A percentile compares a stretch with the other conserved stretches of the same genome.
Conservation (phyloP, 73 alveolate species). For the Paramecium caudatum region DNA sequence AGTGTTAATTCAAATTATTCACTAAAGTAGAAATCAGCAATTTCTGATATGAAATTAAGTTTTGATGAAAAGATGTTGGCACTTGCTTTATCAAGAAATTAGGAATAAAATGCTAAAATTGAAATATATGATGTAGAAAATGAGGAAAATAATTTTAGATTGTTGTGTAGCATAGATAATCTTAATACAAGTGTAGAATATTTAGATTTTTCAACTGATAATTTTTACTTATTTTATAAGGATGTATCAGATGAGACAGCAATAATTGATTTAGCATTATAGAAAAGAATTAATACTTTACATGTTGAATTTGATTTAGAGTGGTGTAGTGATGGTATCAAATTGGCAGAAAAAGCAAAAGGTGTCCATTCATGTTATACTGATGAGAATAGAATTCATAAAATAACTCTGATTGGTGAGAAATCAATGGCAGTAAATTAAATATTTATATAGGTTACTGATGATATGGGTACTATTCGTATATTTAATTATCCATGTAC, state of each 20-base stretch:
- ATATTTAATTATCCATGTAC: conserved; percentile 75
- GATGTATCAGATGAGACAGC: conserved; percentile 86
- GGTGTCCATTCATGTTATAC: conserved; percentile 93
- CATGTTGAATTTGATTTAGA: conserved; percentile 92
- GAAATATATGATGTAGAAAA: conserved; percentile 72
- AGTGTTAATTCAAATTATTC: conserved; percentile 37
- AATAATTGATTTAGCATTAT: conserved; percentile 81
- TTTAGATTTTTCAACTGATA: conserved; percentile 90
- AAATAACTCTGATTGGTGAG: conserved; percentile 87
- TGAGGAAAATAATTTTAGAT: conserved; percentile 82
- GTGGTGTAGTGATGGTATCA: conserved; percentile 97
- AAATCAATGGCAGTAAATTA: conserved; percentile 84
- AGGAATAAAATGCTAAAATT: conserved; percentile 73
- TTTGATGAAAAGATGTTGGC: conserved; percentile 75
- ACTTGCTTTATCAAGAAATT: conserved; percentile 62
- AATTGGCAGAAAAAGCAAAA: conserved; percentile 87
- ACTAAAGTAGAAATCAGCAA: conserved; percentile 32
- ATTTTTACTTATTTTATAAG: conserved; percentile 86
- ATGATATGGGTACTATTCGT: conserved; percentile 92
- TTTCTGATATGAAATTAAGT: conserved; percentile 73
- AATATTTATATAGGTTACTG: conserved; percentile 81
- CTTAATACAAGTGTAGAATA: conserved; percentile 82
- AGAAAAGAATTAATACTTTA: conserved; percentile 78
- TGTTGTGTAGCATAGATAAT: conserved; percentile 80
- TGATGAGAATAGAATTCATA: conserved; percentile 85